A percentile compares a stretch with the other conserved stretches of the same genome.
These are phyloP conservation scores for Penicillium sp. DNA, from an alignment of 2,329 filamentous ascomycete species.

Conservation along the genomic window DNA sequence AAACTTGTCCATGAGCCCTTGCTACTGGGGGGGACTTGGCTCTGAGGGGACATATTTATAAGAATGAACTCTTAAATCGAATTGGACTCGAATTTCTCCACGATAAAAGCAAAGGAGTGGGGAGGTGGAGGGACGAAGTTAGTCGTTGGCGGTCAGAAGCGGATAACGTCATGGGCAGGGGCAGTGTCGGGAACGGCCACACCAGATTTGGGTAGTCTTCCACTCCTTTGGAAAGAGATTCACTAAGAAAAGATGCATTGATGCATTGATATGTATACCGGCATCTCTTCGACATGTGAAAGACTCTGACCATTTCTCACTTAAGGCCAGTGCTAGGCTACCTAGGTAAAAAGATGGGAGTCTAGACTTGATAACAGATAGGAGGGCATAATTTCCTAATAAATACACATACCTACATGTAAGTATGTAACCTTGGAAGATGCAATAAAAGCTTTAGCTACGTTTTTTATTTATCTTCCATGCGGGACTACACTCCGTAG, in stretches of 20 bases:
- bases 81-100: neutral
- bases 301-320: neutral
- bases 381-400: neutral
- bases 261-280: too few relatives aligned
- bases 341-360: neutral
- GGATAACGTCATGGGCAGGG: conserved; percentile 23
- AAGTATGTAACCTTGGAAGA: neutral
- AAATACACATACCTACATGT: too few relatives aligned
- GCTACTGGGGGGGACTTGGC: conserved; percentile 41
- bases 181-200: conserved; percentile 6
- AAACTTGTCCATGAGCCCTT: conserved; percentile 49
- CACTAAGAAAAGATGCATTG: too few relatives aligned
- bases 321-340: neutral
- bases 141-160: conserved; percentile 21
- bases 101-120: neutral
- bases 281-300: neutral
- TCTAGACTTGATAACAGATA: neutral
- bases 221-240: neutral
- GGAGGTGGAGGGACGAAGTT: conserved; percentile 8
- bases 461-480: neutral
- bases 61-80: neutral
- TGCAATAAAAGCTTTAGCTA: neutral
- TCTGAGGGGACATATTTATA: conserved; percentile 35
- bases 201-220: neutral
- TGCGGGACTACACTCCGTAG: neutral